Evolutionary conservation across 495 filamentous ascomycete species (phyloP).

Genomic region (Daldinia bambusicola): DNA sequence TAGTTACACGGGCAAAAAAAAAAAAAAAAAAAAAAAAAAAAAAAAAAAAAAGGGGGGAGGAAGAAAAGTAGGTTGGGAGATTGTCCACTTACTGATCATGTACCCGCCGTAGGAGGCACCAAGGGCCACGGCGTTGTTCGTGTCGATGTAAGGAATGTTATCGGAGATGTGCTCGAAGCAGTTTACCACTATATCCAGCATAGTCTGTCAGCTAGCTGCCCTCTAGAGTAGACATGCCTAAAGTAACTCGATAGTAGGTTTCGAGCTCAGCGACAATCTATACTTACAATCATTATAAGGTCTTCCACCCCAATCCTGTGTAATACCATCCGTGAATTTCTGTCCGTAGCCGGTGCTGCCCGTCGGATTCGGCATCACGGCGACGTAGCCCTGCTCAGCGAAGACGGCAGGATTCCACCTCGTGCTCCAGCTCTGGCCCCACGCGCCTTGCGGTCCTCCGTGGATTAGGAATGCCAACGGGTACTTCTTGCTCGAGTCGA

Average conservation of each 20-base stretch:
- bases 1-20: too few species aligned
- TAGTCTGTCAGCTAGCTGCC: not conserved
- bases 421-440: conserved; percentile 85
- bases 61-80: not conserved
- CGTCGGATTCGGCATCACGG: conserved; percentile 88
- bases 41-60: too few species aligned
- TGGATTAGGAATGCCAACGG: conserved; percentile 87
- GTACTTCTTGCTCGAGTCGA: conserved; percentile 77
- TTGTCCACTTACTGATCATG: conserved; percentile 69
- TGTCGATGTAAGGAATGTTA: conserved; percentile 80
- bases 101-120: conserved; percentile 91
- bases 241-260: not conserved
- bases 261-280: not conserved
- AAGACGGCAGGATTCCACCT: conserved; percentile 93
- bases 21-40: too few species aligned
- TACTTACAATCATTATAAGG: conserved; percentile 73
- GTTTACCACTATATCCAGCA: conserved; percentile 63
- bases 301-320: conserved; percentile 77
- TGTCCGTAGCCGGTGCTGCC: conserved; percentile 89
- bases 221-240: not conserved
- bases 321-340: conserved; percentile 78
- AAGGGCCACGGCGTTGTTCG: conserved; percentile 76
- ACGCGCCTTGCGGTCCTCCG: conserved; percentile 87
- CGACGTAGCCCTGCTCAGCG: conserved; percentile 91
- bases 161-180: conserved; percentile 80